phyloP scores from a whole-genome alignment of 495 filamentous ascomycete genomes.

The Corynascus novoguineensis region DNA sequence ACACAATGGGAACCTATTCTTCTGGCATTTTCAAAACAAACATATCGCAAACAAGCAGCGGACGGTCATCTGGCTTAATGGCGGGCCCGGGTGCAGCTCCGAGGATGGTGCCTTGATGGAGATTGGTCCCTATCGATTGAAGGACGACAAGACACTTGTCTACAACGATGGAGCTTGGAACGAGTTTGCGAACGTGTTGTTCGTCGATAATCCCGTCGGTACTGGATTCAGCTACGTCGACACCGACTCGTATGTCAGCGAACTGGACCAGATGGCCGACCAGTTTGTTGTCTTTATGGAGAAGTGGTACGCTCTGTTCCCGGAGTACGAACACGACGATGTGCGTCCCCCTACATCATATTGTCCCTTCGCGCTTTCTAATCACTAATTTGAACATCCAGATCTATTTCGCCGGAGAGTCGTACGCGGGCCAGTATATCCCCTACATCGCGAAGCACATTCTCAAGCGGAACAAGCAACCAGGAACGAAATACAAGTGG shows the following conservation, averaged over 20 bases:
- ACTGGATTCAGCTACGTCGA: constrained; percentile 95
- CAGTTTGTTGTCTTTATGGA: constrained; percentile 86
- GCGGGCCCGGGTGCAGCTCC: constrained; percentile 91
- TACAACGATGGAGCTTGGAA: constrained; percentile 94
- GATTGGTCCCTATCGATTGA: constrained; percentile 85
- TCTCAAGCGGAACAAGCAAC: constrained; percentile 67
- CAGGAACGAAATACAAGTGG: constrained; percentile 51
- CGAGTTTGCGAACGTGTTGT: constrained; percentile 93
- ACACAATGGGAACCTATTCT: constrained; percentile 89
- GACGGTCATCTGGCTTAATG: constrained; percentile 95
- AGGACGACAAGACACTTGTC: constrained; percentile 62
- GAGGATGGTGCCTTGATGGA: constrained; percentile 98
- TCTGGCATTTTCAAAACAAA: constrained; percentile 94
- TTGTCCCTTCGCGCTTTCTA: background rate
- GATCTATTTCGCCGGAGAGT: constrained; percentile 93
- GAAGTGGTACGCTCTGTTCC: constrained; percentile 84
- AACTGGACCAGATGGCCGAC: constrained; percentile 80
- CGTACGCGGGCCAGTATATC: constrained; percentile 95
- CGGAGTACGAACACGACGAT: constrained; percentile 89
- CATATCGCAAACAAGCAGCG: constrained; percentile 90
- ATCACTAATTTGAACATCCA: constrained; percentile 35
- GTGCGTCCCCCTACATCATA: constrained; percentile 49
- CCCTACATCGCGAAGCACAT: constrained; percentile 91
- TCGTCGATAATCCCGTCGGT: constrained; percentile 94
- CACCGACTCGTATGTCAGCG: constrained; percentile 75